Evolutionary conservation across 1,284 basidiomycete species (phyloP).

Genomic region (Ganoderma lingzhi): DNA sequence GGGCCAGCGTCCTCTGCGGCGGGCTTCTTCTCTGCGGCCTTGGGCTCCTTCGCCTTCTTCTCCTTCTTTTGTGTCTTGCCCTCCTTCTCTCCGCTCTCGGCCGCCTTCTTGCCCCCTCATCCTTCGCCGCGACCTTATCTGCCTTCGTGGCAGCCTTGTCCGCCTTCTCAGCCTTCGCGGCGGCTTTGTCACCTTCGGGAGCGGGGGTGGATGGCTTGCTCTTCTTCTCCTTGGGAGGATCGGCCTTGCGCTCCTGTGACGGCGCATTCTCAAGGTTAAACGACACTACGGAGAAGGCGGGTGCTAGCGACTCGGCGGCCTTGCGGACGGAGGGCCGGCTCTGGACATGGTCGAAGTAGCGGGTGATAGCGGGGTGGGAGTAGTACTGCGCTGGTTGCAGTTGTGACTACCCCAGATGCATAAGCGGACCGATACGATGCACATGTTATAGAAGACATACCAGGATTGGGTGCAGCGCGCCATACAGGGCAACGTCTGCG

Average conservation of each 20-base stretch:
- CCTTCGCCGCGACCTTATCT: constrained; percentile 39
- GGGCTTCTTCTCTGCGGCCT: constrained; percentile 48
- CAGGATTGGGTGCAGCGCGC: constrained; percentile 79
- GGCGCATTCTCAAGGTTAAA: constrained; percentile 85
- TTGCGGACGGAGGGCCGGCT: constrained; percentile 65
- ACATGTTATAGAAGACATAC: constrained; percentile 55
- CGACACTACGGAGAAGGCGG: constrained; percentile 66
- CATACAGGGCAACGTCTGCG: constrained; percentile 88
- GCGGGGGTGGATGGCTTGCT: constrained; percentile 59
- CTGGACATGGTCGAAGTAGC: constrained; percentile 96
- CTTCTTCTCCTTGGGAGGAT: constrained; percentile 83
- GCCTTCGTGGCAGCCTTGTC: constrained; percentile 35
- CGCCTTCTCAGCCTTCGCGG: constrained; percentile 39
- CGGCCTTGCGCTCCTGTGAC: constrained; percentile 73
- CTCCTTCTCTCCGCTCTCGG: constrained; percentile 39
- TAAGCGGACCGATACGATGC: not conserved
- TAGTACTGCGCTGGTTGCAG: constrained; percentile 75
- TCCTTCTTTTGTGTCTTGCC: constrained; percentile 49
- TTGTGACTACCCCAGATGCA: constrained; percentile 58
- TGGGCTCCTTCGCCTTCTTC: constrained; percentile 60
- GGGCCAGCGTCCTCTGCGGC: constrained; percentile 67
- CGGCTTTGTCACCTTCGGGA: constrained; percentile 36
- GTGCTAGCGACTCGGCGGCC: constrained; percentile 58
- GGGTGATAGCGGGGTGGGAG: constrained; percentile 81
- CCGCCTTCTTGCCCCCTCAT: constrained; percentile 38